These are phyloP conservation scores for Epicoccum sorghinum DNA, from an alignment of 2,329 filamentous ascomycete genomes.

Conservation along the genomic window DNA sequence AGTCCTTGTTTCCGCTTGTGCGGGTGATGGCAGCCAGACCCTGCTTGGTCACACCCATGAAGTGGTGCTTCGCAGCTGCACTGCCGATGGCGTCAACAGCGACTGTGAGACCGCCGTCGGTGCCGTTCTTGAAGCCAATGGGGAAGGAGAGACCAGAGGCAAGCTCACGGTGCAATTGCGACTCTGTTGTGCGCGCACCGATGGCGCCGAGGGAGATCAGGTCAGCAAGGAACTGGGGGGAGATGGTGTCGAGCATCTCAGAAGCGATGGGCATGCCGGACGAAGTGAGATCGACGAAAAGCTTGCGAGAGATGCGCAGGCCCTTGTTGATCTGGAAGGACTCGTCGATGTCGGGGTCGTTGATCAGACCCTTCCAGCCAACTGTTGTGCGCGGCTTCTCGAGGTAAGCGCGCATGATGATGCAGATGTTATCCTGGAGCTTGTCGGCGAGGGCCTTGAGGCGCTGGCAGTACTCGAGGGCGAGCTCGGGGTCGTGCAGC, in stretches of 20 bases:
- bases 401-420: slow-evolving; percentile 98
- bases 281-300: slow-evolving; percentile 88
- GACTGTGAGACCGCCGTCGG: slow-evolving; percentile 87
- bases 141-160: slow-evolving; percentile 96
- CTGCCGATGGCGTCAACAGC: slow-evolving; percentile 93
- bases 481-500: slow-evolving; percentile 89
- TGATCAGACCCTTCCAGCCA: slow-evolving; percentile 99
- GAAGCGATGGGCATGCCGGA: slow-evolving; percentile 92
- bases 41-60: slow-evolving; percentile 98
- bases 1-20: slow-evolving; percentile 93
- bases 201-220: slow-evolving; percentile 95
- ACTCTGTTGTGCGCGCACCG: slow-evolving; percentile 94
- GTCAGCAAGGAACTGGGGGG: slow-evolving; percentile 95
- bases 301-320: slow-evolving; percentile 84
- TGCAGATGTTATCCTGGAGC: slow-evolving; percentile 81
- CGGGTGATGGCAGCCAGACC: slow-evolving; percentile 93
- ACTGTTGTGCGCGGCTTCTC: slow-evolving; percentile 98
- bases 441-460: slow-evolving; percentile 79
- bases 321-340: slow-evolving; percentile 99
- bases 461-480: slow-evolving; percentile 84
- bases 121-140: slow-evolving; percentile 99
- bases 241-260: slow-evolving; percentile 99
- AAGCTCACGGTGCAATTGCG: slow-evolving; percentile 93
- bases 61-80: slow-evolving; percentile 86
- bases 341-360: slow-evolving; percentile 96